Evolutionary conservation across 257 asterid genomes (phyloP), one percentile per base, ranked within the genome.

Genomic region (Ilex aquifolium): DNA sequence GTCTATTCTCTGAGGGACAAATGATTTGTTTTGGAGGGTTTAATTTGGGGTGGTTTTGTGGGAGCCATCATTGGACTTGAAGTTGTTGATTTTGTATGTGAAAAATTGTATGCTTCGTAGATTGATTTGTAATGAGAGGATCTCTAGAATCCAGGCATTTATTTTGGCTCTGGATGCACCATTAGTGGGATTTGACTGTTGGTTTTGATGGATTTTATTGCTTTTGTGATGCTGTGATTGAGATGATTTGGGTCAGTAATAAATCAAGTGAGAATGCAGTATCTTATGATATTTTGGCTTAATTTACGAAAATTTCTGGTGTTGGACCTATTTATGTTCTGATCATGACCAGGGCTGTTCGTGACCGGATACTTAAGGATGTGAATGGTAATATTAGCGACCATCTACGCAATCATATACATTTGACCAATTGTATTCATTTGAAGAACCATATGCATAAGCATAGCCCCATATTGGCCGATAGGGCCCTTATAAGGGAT

Each of bases 401-500:
- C 65, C 99, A 93, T 71, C 80, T 93, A 10, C 91, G 95, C 44
- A 90, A 86, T 63, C 99, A 93, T 80, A 84, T 93, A 63, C 97
- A 93, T 78, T 73, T 93, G 77, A 93, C 99, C 6, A 93, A 93
- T 65, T 93, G 99, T 83, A 90, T 93, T 82, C 99, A 93, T 79
- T 75, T 93, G 81, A 93, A 91, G 87, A 86, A 91, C 79, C 95
- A 87, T 66, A 93, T 90, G 88, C 96, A 87, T 70, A 93, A 90
- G 82, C 94, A 90, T 48, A 90, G 97, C 74, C 97, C 99, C 8
- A 84, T 87, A 13, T 61, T 90, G 74, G 75, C 78, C 40, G 95
- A 93, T 66, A 77, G 86, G 76, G 82, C 86, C 31, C 87, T 93
- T 44, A 84, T 83, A 88, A 86, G 96, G 85, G 95, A 86, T 59